Conservation (phyloP, 1,284 basidiomycete genomes). For the Omphalotus olearius region DNA sequence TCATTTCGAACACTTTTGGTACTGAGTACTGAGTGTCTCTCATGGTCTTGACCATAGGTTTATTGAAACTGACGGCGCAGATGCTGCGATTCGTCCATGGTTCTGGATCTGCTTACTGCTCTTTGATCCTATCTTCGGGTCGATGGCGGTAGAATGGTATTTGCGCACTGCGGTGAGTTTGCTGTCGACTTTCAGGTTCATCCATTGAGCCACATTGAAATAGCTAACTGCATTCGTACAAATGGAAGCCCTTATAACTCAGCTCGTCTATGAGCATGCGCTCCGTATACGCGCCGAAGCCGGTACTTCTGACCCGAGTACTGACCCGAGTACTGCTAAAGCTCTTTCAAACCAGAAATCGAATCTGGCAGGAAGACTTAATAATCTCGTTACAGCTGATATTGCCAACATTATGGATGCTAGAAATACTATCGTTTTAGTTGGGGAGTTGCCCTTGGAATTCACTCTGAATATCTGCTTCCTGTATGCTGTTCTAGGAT, state of each 20-base stretch:
- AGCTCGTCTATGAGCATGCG: conserved; percentile 28
- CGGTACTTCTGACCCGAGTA: too few species aligned
- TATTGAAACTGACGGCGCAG: conserved; percentile 24
- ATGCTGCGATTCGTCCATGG: conserved; percentile 18
- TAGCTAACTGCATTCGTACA: conserved; percentile 7
- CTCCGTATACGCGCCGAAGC: conserved; percentile 47
- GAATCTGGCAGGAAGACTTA: conserved; percentile 37
- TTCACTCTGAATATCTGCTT: conserved; percentile 37
- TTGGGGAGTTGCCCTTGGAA: conserved; percentile 20
- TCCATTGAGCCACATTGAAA: too few species aligned
- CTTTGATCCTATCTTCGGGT: conserved; percentile 37
- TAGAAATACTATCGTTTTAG: conserved; percentile 17
- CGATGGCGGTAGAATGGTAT: conserved; percentile 33
- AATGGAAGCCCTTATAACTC: conserved; percentile 47
- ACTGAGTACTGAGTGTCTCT: not conserved
- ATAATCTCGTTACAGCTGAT: conserved; percentile 29
- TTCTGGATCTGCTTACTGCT: conserved; percentile 22
- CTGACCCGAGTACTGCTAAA: not conserved
- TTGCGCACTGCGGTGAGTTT: conserved; percentile 24
- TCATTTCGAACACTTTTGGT: not conserved
- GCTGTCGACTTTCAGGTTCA: not conserved
- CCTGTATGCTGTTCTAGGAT: conserved; percentile 42
- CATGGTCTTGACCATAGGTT: conserved; percentile 12
- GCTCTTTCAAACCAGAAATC: conserved; percentile 2
- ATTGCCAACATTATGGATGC: conserved; percentile 18